A percentile compares a stretch with the other conserved stretches of the same genome.
phyloP scores from a whole-genome alignment of 805 yeast genomes.

The Limtongozyma cylindracea region DNA sequence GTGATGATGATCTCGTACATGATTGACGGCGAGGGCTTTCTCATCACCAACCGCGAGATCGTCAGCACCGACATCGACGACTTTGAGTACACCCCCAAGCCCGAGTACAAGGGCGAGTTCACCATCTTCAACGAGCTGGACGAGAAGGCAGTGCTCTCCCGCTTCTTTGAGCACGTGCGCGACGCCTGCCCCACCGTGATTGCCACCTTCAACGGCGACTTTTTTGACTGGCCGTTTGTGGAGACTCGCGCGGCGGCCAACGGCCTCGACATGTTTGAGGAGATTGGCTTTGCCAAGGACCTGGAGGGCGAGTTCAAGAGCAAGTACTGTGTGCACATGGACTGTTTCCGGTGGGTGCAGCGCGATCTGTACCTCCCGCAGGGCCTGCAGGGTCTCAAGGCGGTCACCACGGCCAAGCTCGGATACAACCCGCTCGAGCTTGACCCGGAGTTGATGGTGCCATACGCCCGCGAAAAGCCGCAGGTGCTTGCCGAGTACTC shows the following conservation, averaged over 20 bases:
- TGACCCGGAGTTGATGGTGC: constrained; percentile 96
- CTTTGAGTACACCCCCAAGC: constrained; percentile 92
- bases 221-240: constrained; percentile 97
- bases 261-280: constrained; percentile 71
- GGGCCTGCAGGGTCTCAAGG: constrained; percentile 95
- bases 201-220: constrained; percentile 95
- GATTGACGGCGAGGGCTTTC: constrained; percentile 93
- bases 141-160: constrained; percentile 46
- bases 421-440: constrained; percentile 93
- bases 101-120: constrained; percentile 81
- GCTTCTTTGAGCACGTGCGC: constrained; percentile 76
- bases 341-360: constrained; percentile 93
- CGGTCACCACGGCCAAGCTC: constrained; percentile 84
- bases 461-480: constrained; percentile 87
- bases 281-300: constrained; percentile 84
- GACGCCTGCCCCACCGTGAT: constrained; percentile 90
- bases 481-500: constrained; percentile 87
- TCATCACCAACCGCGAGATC: constrained; percentile 85
- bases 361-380: constrained; percentile 95
- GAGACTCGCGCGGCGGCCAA: constrained; percentile 70
- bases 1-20: constrained; percentile 98
- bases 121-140: constrained; percentile 76
- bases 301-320: constrained; percentile 83
- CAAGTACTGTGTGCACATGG: constrained; percentile 87
- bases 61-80: constrained; percentile 89